Evolutionary conservation across 2,329 filamentous ascomycete genomes (phyloP).

Genomic region (Colletotrichum theobromicola): DNA sequence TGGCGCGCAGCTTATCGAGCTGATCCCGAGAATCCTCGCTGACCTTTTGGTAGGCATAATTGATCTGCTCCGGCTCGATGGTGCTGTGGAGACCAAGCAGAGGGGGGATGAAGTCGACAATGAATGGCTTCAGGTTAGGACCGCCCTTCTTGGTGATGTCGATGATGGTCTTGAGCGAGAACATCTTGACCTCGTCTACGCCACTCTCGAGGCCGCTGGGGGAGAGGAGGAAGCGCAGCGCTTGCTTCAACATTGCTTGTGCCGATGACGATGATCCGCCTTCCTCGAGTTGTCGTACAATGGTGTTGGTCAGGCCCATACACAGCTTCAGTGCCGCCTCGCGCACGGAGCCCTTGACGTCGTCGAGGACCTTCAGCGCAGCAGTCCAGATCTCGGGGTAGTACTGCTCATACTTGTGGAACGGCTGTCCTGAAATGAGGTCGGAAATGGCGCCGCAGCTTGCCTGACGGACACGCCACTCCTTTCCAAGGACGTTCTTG

Average conservation of each 20-base stretch:
- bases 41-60: slow-evolving; percentile 91
- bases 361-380: slow-evolving; percentile 90
- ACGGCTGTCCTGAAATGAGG: slow-evolving; percentile 80
- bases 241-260: slow-evolving; percentile 80
- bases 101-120: slow-evolving; percentile 80
- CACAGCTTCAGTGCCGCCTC: slow-evolving; percentile 82
- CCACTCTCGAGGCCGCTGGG: slow-evolving; percentile 88
- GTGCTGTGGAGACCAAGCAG: slow-evolving; percentile 84
- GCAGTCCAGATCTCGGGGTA: slow-evolving; percentile 85
- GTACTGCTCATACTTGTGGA: slow-evolving; percentile 80
- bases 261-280: slow-evolving; percentile 74
- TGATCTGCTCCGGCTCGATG: slow-evolving; percentile 86
- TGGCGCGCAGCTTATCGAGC: slow-evolving; percentile 86
- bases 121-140: slow-evolving; percentile 78
- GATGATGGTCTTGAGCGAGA: slow-evolving; percentile 82
- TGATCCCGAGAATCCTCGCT: slow-evolving; percentile 86
- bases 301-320: slow-evolving; percentile 80
- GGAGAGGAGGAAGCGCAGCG: slow-evolving; percentile 89
- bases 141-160: slow-evolving; percentile 90
- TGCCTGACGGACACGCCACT: slow-evolving; percentile 93
- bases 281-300: slow-evolving; percentile 85
- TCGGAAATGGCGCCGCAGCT: slow-evolving; percentile 91
- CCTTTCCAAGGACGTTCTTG: slow-evolving; percentile 83
- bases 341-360: slow-evolving; percentile 92
- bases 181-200: slow-evolving; percentile 84